phyloP scores from a whole-genome alignment of 1,284 basidiomycete genomes.

The Trichosporon sp. region DNA sequence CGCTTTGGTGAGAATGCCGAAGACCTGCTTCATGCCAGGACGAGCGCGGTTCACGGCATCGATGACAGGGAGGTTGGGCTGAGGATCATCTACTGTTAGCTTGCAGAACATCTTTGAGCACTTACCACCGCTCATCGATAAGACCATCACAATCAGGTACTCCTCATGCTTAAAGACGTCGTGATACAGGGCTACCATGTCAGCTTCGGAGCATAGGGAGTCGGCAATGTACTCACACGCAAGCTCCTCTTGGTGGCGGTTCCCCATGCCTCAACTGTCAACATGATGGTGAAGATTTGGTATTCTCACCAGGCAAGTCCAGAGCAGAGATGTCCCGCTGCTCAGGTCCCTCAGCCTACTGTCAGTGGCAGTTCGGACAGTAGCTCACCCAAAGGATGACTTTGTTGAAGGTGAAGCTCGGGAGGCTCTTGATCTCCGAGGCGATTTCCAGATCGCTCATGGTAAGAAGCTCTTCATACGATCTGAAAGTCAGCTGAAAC shows the following conservation, averaged over 20 bases:
- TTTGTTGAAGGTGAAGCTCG: neutral
- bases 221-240: neutral
- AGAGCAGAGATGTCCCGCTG: neutral
- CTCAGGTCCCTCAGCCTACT: neutral
- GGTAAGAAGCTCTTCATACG: neutral
- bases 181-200: neutral
- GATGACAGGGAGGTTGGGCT: neutral
- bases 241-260: neutral
- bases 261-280: neutral
- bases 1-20: neutral
- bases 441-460: neutral
- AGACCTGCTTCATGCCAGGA: neutral
- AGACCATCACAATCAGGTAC: neutral
- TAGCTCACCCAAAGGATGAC: neutral
- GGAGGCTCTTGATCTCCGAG: neutral
- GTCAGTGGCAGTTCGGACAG: neutral
- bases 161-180: neutral
- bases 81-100: neutral
- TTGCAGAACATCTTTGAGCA: neutral
- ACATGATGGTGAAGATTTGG: neutral
- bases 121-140: neutral
- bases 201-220: neutral
- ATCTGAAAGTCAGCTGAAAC: neutral
- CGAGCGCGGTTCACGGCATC: neutral
- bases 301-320: neutral